Conservation (phyloP, 768 basidiomycete genomes). For the Termitomyces sp. region DNA sequence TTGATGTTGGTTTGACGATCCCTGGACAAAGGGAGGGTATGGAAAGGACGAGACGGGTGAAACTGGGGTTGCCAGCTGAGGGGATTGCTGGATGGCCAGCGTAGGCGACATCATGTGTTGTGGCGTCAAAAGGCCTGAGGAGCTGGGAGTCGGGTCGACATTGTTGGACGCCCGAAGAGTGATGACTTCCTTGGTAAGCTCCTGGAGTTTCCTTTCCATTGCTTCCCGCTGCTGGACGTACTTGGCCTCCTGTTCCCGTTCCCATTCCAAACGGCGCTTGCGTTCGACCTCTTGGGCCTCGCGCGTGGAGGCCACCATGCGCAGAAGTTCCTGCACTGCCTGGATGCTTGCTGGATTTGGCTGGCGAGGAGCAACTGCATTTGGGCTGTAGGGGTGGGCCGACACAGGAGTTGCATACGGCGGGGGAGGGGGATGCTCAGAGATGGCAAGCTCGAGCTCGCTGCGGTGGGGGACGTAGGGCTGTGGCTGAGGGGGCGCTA, state of each 20-base stretch:
- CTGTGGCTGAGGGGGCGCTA: conserved; percentile 27
- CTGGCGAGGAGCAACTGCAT: conserved; percentile 21
- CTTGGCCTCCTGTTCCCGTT: conserved; percentile 65
- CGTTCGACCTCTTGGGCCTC: conserved; percentile 61
- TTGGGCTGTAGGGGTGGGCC: conserved; percentile 4
- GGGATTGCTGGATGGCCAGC: conserved; percentile 25
- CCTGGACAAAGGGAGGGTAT: conserved; percentile 34
- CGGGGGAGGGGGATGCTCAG: conserved; percentile 37
- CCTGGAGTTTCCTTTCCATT: conserved; percentile 52
- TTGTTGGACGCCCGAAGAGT: conserved; percentile 40
- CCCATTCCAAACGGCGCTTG: conserved; percentile 62
- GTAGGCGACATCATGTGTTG: conserved; percentile 30
- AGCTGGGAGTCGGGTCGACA: conserved; percentile 15
- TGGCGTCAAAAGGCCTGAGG: conserved; percentile 24
- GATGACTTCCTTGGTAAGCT: conserved; percentile 53
- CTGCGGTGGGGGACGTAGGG: conserved; percentile 55
- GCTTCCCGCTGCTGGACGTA: conserved; percentile 52
- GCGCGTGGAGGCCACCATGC: conserved; percentile 52
- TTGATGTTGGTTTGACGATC: conserved; percentile 28
- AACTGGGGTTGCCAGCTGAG: conserved; percentile 30
- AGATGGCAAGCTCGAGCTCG: conserved; percentile 62
- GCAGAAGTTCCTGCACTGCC: conserved; percentile 58
- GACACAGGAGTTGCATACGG: conserved; percentile 26
- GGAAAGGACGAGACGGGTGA: conserved; percentile 32
- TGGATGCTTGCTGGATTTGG: conserved; percentile 34